Percentiles rank a stretch among this genome's conserved stretches.
Conservation (phyloP, 2,329 filamentous ascomycete species). For the Pseudocercospora cruenta region DNA sequence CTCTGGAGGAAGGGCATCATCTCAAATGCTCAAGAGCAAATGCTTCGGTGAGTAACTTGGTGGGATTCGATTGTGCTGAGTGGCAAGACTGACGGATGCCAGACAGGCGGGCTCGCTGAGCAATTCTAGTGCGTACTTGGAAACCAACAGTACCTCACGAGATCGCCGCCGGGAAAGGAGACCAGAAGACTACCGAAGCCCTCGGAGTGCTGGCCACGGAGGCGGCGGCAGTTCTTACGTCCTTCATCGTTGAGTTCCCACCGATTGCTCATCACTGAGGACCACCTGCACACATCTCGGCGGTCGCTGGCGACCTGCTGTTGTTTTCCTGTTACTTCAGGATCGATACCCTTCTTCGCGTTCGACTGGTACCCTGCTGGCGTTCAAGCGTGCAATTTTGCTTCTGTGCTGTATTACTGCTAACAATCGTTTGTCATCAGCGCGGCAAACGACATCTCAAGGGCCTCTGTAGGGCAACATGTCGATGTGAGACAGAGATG, state of each 20-base stretch:
- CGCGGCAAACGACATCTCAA: too few relatives aligned
- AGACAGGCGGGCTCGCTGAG: slow-evolving; percentile 17
- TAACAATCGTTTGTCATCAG: too few relatives aligned
- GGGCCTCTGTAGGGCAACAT: background rate
- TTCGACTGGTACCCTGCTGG: background rate
- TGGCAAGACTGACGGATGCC: background rate
- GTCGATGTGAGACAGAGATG: background rate
- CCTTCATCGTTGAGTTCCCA: background rate
- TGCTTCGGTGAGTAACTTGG: too few relatives aligned
- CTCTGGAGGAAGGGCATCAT: slow-evolving; percentile 25
- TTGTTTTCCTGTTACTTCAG: background rate
- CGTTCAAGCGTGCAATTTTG: background rate
- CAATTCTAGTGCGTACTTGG: slow-evolving; percentile 9
- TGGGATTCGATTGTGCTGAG: too few relatives aligned
- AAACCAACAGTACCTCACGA: slow-evolving; percentile 5
- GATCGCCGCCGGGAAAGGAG: slow-evolving; percentile 4
- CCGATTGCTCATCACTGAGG: background rate
- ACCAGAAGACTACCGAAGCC: background rate
- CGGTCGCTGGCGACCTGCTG: background rate
- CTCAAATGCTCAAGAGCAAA: slow-evolving; percentile 20
- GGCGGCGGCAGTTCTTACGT: background rate
- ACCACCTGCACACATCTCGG: background rate
- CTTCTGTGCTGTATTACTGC: background rate
- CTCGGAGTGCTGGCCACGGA: background rate
- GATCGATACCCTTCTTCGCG: background rate